Percentiles rank a stretch among this genome's conserved stretches.
phyloP scores from a whole-genome alignment of 495 filamentous ascomycete genomes.

The Penicillium chermesinum region DNA sequence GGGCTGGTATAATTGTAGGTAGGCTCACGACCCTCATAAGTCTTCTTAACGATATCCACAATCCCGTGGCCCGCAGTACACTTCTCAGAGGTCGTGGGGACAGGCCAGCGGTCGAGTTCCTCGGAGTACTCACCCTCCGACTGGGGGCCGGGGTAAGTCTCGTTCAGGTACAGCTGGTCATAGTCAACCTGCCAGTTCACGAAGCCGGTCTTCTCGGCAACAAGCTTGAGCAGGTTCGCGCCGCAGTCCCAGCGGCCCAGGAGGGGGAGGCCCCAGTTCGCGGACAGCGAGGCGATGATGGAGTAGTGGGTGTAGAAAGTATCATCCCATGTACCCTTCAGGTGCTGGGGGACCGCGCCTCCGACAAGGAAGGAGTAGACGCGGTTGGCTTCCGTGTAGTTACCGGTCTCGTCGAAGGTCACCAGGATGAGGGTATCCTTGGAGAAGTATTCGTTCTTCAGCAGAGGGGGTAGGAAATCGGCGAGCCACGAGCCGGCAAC shows the following conservation, averaged over 20 bases:
- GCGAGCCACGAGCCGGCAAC: slow-evolving; percentile 54
- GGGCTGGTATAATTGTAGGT: slow-evolving; percentile 44
- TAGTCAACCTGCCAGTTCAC: slow-evolving; percentile 45
- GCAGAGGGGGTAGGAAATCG: slow-evolving; percentile 56
- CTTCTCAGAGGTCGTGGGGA: slow-evolving; percentile 32
- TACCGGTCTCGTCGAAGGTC: slow-evolving; percentile 64
- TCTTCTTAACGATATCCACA: slow-evolving; percentile 37
- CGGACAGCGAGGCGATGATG: slow-evolving; percentile 55
- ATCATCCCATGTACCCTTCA: slow-evolving; percentile 57
- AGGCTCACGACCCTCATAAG: slow-evolving; percentile 27
- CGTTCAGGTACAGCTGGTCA: slow-evolving; percentile 39
- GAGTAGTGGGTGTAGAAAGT: slow-evolving; percentile 73
- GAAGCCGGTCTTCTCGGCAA: slow-evolving; percentile 55
- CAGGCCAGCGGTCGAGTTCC: slow-evolving; percentile 35
- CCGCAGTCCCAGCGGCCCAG: slow-evolving; percentile 69
- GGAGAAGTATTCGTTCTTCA: slow-evolving; percentile 61
- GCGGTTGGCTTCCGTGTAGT: slow-evolving; percentile 50
- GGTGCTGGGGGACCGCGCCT: slow-evolving; percentile 53
- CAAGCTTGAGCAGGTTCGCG: slow-evolving; percentile 61
- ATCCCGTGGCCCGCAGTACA: slow-evolving; percentile 47
- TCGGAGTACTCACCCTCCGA: slow-evolving; percentile 30
- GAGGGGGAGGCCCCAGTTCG: slow-evolving; percentile 65
- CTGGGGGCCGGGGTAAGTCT: slow-evolving; percentile 45
- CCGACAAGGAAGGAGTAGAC: slow-evolving; percentile 61
- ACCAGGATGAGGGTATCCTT: slow-evolving; percentile 62